Evolutionary conservation across 2,329 filamentous ascomycete species (phyloP).

Genomic region (Achaetomium macrosporum): DNA sequence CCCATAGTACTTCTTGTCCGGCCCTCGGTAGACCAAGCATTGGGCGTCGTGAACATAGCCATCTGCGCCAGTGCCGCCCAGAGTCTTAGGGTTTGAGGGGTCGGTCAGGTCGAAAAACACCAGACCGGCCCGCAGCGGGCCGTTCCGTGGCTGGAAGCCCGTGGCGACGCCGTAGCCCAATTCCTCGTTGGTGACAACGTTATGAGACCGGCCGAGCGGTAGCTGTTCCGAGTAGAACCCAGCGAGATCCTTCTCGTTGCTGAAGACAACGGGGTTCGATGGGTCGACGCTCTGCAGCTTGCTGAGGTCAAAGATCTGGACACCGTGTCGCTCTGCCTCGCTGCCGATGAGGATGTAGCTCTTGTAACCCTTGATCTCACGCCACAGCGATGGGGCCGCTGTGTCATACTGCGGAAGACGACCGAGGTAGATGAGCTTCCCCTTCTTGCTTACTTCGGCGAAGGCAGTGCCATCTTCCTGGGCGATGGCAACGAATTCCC

Average conservation of each 20-base stretch:
- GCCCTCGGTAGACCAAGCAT: slow-evolving; percentile 48
- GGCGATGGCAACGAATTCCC: slow-evolving; percentile 45
- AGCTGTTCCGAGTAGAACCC: slow-evolving; percentile 30
- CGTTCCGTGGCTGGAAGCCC: slow-evolving; percentile 35
- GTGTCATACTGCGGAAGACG: slow-evolving; percentile 38
- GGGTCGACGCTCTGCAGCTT: slow-evolving; percentile 44
- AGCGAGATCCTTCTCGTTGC: slow-evolving; percentile 31
- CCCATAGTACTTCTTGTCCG: slow-evolving; percentile 40
- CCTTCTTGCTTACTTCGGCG: slow-evolving; percentile 40
- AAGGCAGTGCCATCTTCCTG: slow-evolving; percentile 47
- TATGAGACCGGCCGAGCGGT: slow-evolving; percentile 41
- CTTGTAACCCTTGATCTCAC: slow-evolving; percentile 39
- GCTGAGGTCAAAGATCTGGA: slow-evolving; percentile 59
- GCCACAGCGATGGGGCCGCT: slow-evolving; percentile 31
- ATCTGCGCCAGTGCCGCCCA: slow-evolving; percentile 49
- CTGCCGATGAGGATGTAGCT: slow-evolving; percentile 38
- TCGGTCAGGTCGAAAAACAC: slow-evolving; percentile 54
- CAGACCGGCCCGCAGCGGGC: slow-evolving; percentile 36
- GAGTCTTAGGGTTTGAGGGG: slow-evolving; percentile 45
- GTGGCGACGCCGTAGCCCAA: slow-evolving; percentile 42
- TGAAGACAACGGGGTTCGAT: slow-evolving; percentile 32
- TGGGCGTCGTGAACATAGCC: slow-evolving; percentile 58
- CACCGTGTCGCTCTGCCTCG: slow-evolving; percentile 44
- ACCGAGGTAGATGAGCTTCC: slow-evolving; percentile 42
- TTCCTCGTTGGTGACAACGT: slow-evolving; percentile 48